Percentiles rank a stretch among this genome's conserved stretches.
These are phyloP conservation scores for Trichosporon sp. DNA, from an alignment of 1,284 basidiomycete genomes.

Conservation along the genomic window DNA sequence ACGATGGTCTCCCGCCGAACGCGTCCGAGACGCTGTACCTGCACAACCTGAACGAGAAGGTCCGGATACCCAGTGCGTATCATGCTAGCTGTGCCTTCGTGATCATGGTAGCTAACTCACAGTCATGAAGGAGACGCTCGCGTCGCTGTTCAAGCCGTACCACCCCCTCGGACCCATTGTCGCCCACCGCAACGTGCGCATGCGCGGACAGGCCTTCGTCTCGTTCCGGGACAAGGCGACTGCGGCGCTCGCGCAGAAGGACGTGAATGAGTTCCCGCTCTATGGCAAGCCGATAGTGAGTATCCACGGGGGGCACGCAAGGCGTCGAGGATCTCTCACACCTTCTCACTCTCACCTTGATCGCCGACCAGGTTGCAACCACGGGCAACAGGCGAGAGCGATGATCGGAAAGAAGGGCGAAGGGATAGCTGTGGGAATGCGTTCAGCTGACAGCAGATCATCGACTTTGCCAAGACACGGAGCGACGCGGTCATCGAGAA, in stretches of 20 bases:
- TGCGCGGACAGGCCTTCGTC: slow-evolving; percentile 98
- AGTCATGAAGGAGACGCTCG: slow-evolving; percentile 87
- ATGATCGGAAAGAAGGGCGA: background rate
- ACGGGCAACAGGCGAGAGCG: no score
- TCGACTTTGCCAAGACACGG: slow-evolving; percentile 83
- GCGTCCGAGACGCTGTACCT: slow-evolving; percentile 88
- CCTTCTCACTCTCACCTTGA: no score
- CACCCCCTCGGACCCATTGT: slow-evolving; percentile 89
- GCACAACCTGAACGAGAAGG: slow-evolving; percentile 96
- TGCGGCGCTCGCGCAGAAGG: slow-evolving; percentile 84
- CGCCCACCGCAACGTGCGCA: slow-evolving; percentile 88
- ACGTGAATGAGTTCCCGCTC: slow-evolving; percentile 89
- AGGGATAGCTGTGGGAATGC: background rate
- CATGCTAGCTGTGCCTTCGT: background rate
- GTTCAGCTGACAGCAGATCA: slow-evolving; percentile 54
- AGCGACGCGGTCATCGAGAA: slow-evolving; percentile 86
- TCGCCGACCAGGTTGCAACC: no score
- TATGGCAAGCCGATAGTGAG: slow-evolving; percentile 94
- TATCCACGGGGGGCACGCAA: slow-evolving; percentile 17
- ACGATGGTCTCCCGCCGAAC: slow-evolving; percentile 50
- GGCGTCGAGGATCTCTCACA: no score
- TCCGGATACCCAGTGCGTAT: slow-evolving; percentile 74
- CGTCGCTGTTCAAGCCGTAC: slow-evolving; percentile 89
- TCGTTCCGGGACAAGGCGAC: slow-evolving; percentile 79
- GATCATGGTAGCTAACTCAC: background rate